Evolutionary conservation across 352 stramenopile genomes (phyloP), one percentile per base, ranked within the genome.

Genomic region (Peronospora farinosa): DNA sequence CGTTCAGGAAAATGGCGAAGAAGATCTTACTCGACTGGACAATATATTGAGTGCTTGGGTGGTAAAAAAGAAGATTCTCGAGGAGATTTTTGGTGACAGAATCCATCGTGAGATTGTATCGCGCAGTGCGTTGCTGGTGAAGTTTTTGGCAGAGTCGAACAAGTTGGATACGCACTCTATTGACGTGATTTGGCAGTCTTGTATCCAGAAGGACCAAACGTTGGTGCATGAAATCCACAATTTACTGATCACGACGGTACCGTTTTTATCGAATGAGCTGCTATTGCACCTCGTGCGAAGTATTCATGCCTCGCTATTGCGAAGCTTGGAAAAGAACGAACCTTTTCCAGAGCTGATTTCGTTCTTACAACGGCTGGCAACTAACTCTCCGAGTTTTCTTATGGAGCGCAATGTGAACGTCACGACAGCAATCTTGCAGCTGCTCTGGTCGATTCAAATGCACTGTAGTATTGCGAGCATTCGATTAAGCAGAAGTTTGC

Each of bases 51-150:
- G 78, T 42, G 47, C 60, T 7, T 95, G 81, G 81, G 82, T 95
- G 3, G 35, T 69, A 28, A 48, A 83, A 17, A 86, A 91, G 44
- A 65, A 78, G 3, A 86, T 93, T 45, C 66, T 92, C 19, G 76
- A 92, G 30, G 81, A 88, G 31, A 88, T 92, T 57, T 95, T 95
- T 62, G 84, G 84, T 7, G 84, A 95, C 50, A 69, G 80, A 16
- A 93, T 93, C n/a, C 84, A 95, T 60, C 74, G 82, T 30, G 82
- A 95, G 62, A 82, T 92, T 40, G 84, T 95, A 27, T 89, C 81
- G 21, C 76, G 84, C 16, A 92, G 77, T 62, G 73, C 79, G 7
- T 58, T 85, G 32, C 45, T 95, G 38, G 65, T 95, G n/a, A 91
- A 87, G 33, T 95, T 92, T 40, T 60, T 95, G 16, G 81, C 79